A percentile compares a stretch with the other conserved stretches of the same genome.
Conservation (phyloP, 768 basidiomycete genomes). For the Xerocomus potaroensis region DNA sequence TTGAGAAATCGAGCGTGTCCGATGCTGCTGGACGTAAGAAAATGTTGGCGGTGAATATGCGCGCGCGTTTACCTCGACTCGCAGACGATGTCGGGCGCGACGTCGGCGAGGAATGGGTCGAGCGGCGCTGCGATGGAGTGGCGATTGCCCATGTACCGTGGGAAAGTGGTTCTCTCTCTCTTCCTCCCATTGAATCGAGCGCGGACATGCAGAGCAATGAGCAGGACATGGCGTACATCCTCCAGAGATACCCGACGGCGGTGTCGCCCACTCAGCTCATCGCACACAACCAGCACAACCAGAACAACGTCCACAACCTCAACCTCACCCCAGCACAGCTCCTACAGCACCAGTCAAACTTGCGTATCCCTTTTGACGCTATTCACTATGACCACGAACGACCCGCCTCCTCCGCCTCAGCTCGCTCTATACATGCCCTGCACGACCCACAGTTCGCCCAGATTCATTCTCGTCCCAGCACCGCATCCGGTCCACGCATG, state of each 20-base stretch:
- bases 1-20: slow-evolving; percentile 46
- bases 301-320: slow-evolving; percentile 2
- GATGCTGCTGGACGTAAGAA: slow-evolving; percentile 12
- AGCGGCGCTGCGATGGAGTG: slow-evolving; percentile 78
- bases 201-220: too few relatives aligned
- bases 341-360: slow-evolving; percentile 30
- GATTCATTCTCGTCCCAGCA: slow-evolving; percentile 25
- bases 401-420: slow-evolving; percentile 26
- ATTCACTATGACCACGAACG: slow-evolving; percentile 10
- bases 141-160: slow-evolving; percentile 73
- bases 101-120: slow-evolving; percentile 87
- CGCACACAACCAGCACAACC: slow-evolving; percentile 6
- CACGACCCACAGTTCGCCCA: slow-evolving; percentile 25
- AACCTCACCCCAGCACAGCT: slow-evolving; percentile 36
- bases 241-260: neutral
- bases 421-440: slow-evolving; percentile 24
- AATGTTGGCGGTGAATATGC: slow-evolving; percentile 7
- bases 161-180: too few relatives aligned
- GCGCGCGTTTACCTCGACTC: slow-evolving; percentile 93
- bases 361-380: slow-evolving; percentile 16
- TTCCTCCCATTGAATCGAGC: too few relatives aligned
- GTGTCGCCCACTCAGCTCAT: slow-evolving; percentile 25
- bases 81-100: slow-evolving; percentile 75
- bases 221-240: neutral
- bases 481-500: slow-evolving; percentile 25